phyloP scores from a whole-genome alignment of 495 filamentous ascomycete genomes.

The Xylaria intraflava region DNA sequence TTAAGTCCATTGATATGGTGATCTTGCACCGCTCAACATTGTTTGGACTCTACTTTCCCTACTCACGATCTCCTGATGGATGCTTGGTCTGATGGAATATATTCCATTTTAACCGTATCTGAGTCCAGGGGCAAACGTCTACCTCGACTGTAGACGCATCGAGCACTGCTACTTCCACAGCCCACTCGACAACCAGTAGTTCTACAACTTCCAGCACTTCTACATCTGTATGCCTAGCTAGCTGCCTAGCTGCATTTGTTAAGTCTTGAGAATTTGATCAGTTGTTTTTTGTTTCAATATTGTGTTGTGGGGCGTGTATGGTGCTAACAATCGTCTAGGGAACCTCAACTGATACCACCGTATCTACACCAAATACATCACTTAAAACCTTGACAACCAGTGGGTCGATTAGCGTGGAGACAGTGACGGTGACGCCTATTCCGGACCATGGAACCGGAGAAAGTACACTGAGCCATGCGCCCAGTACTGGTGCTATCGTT shows the following conservation, averaged over 20 bases:
- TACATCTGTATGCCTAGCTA: conserved; percentile 22
- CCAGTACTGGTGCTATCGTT: conserved; percentile 30
- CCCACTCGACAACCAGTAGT: not conserved
- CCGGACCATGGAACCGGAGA: conserved; percentile 6
- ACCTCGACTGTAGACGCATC: conserved; percentile 15
- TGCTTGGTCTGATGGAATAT: not conserved
- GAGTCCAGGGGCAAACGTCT: conserved; percentile 28
- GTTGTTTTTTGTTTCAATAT: not conserved
- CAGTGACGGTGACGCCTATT: conserved; percentile 33
- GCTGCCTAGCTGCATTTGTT: conserved; percentile 11
- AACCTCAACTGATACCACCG: not conserved
- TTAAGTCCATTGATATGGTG: not conserved
- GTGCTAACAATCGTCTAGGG: not conserved
- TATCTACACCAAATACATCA: conserved; percentile 15
- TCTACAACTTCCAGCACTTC: not conserved
- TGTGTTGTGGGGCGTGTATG: not conserved
- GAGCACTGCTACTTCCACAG: conserved; percentile 16
- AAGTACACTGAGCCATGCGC: conserved; percentile 18
- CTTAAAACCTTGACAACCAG: conserved; percentile 38
- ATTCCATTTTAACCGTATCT: conserved; percentile 22
- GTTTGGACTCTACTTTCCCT: not conserved
- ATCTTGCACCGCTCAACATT: not conserved
- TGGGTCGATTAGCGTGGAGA: conserved; percentile 30
- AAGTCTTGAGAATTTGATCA: conserved; percentile 7
- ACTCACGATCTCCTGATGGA: not conserved